phyloP scores from a whole-genome alignment of 306 rosid genomes.

The Cucurbita moschata region DNA sequence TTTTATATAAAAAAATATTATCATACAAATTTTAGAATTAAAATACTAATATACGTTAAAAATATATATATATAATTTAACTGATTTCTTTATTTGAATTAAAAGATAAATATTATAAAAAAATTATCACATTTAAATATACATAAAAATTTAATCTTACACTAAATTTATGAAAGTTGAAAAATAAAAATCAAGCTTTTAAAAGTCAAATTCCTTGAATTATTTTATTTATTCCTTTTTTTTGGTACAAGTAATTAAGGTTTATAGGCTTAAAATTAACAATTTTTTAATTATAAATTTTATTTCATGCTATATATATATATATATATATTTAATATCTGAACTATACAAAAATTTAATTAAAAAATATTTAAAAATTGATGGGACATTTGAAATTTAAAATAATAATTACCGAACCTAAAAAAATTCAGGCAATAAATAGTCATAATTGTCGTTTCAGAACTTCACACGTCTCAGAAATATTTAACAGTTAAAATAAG shows the following conservation, averaged over 20 bases:
- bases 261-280: neutral
- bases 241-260: neutral
- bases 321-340: too few relatives aligned
- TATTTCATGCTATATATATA: neutral
- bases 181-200: too few relatives aligned
- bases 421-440: neutral
- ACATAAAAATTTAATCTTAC: neutral
- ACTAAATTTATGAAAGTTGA: too few relatives aligned
- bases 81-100: neutral
- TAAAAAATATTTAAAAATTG: too few relatives aligned
- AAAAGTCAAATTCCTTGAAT: too few relatives aligned
- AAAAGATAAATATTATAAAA: neutral
- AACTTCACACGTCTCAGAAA: neutral
- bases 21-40: neutral
- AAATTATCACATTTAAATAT: neutral
- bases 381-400: too few relatives aligned
- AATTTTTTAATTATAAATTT: neutral
- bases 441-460: neutral
- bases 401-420: neutral
- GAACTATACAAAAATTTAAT: too few relatives aligned
- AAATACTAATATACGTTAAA: neutral
- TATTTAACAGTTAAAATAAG: neutral
- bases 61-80: neutral
- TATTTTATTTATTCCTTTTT: neutral
- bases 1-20: neutral